Percentiles rank a stretch among this genome's conserved stretches.
Evolutionary conservation across 2,329 filamentous ascomycete genomes (phyloP).

Genomic region (Ascochyta viciae-villosae): DNA sequence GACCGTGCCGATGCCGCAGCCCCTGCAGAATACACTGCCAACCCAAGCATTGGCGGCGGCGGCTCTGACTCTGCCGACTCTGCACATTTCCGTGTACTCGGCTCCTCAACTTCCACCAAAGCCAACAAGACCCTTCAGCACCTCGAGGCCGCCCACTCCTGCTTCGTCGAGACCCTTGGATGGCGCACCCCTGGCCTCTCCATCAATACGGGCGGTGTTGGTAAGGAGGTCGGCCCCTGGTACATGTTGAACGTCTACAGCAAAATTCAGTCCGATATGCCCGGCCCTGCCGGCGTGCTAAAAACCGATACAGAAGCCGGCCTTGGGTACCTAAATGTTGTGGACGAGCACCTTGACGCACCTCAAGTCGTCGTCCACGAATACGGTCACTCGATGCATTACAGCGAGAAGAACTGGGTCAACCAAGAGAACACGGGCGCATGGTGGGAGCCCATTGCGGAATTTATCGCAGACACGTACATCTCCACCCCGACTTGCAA

Average conservation of each 20-base stretch:
- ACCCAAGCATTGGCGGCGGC: constrained; percentile 21
- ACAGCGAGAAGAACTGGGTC: constrained; percentile 46
- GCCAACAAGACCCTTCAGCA: constrained; percentile 45
- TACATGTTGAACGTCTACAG: constrained; percentile 58
- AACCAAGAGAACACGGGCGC: constrained; percentile 56
- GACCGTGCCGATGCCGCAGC: constrained; percentile 7
- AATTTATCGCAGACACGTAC: constrained; percentile 60
- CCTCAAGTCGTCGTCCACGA: constrained; percentile 57
- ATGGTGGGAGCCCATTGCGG: constrained; percentile 61
- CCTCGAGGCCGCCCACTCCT: constrained; percentile 55
- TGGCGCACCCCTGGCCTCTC: constrained; percentile 32
- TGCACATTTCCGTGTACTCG: constrained; percentile 53
- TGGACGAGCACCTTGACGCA: constrained; percentile 47
- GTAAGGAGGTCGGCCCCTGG: constrained; percentile 49
- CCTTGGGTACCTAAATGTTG: constrained; percentile 55
- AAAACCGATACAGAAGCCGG: constrained; percentile 51
- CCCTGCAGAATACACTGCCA: constrained; percentile 21
- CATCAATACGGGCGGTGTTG: constrained; percentile 21
- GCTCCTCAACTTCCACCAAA: constrained; percentile 37
- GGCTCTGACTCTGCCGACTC: constrained; percentile 20
- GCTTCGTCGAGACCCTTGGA: constrained; percentile 26
- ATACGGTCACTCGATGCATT: constrained; percentile 58
- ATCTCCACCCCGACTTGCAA: constrained; percentile 53
- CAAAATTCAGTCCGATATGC: constrained; percentile 41
- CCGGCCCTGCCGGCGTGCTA: constrained; percentile 54